Percentiles rank a stretch among this genome's conserved stretches.
Conservation (phyloP, 139 green algal species). For the Picochlorum sp. region DNA sequence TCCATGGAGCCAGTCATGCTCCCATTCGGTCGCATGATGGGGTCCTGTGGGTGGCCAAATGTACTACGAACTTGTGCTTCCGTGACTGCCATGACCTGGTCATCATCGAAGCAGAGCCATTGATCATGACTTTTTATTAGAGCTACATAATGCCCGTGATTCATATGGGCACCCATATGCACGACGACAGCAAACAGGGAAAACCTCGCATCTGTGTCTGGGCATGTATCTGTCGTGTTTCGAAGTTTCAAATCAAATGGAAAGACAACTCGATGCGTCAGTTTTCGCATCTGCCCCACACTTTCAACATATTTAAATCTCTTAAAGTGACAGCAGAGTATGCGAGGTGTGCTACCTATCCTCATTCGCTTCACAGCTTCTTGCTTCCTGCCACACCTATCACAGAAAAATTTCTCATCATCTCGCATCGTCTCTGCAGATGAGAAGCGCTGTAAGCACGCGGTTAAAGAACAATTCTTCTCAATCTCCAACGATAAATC, state of each 20-base stretch:
- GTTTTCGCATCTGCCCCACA: constrained; percentile 75
- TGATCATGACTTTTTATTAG: constrained; percentile 77
- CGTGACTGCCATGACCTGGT: constrained; percentile 68
- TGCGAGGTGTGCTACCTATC: constrained; percentile 47
- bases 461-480: constrained; percentile 78
- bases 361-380: constrained; percentile 81
- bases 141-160: constrained; percentile 96
- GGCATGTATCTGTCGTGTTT: constrained; percentile 66
- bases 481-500: constrained; percentile 93
- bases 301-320: constrained; percentile 91
- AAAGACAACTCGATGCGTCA: constrained; percentile 96
- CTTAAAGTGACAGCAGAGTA: constrained; percentile 93
- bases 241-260: constrained; percentile 89
- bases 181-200: constrained; percentile 88
- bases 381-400: constrained; percentile 80
- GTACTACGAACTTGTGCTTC: constrained; percentile 65
- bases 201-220: constrained; percentile 60
- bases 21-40: neutral
- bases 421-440: constrained; percentile 70
- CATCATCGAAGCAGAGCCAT: constrained; percentile 91
- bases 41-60: constrained; percentile 73
- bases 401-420: constrained; percentile 96
- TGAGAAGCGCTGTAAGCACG: constrained; percentile 83
- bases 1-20: constrained; percentile 39
- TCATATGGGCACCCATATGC: constrained; percentile 85